phyloP scores from a whole-genome alignment of 192 early-diverging fungal species.

The Podila clonocystis region DNA sequence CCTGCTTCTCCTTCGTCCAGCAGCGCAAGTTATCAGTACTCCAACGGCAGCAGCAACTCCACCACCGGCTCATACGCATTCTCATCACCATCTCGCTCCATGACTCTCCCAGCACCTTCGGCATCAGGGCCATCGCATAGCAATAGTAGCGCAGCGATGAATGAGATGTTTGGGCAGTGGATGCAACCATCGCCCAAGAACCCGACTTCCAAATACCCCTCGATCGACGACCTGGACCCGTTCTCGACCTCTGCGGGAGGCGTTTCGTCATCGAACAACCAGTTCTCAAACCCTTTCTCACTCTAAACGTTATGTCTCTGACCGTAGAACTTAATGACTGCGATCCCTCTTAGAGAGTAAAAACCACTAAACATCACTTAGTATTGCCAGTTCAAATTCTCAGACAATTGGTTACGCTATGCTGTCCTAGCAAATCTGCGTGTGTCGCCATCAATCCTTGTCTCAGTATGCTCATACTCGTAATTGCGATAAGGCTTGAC shows the following conservation, averaged over 20 bases:
- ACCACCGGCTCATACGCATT: not conserved
- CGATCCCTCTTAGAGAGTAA: too few relatives aligned
- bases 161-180: slow-evolving; percentile 46
- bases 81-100: slow-evolving; percentile 13
- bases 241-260: slow-evolving; percentile 14
- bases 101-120: slow-evolving; percentile 22
- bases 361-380: too few relatives aligned
- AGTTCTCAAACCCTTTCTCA: slow-evolving; percentile 2
- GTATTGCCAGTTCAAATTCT: too few relatives aligned
- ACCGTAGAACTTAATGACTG: too few relatives aligned
- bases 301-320: not conserved
- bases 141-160: not conserved
- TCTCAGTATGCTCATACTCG: too few relatives aligned
- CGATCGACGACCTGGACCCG: slow-evolving; percentile 36
- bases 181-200: slow-evolving; percentile 20
- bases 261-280: not conserved
- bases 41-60: not conserved
- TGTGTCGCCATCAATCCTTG: too few relatives aligned
- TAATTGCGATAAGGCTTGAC: too few relatives aligned
- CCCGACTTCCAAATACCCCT: slow-evolving; percentile 34
- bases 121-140: not conserved
- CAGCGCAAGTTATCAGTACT: not conserved
- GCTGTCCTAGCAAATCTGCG: too few relatives aligned
- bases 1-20: not conserved
- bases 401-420: too few relatives aligned